A percentile compares a stretch with the other conserved stretches of the same genome.
Evolutionary conservation across 2,329 filamentous ascomycete species (phyloP).

Genomic region (Volutella citrinella): DNA sequence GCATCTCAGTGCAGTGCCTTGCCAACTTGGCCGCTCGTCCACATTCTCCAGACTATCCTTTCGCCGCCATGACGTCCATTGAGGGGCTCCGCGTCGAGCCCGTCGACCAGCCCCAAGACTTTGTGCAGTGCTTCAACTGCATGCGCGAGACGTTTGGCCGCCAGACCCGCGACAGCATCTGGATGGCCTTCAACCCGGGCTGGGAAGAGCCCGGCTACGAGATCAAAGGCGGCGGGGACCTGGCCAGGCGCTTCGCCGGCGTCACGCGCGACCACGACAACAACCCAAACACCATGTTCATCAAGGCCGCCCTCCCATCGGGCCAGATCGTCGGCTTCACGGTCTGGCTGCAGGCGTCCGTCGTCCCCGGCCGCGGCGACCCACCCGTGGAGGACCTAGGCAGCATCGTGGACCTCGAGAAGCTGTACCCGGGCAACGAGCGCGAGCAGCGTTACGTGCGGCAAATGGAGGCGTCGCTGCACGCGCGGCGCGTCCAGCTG

Average conservation of each 20-base stretch:
- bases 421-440: slow-evolving; percentile 41
- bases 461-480: slow-evolving; percentile 44
- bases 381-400: slow-evolving; percentile 31
- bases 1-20: too few relatives aligned
- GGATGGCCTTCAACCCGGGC: slow-evolving; percentile 48
- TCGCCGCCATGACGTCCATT: too few relatives aligned
- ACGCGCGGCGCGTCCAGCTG: slow-evolving; percentile 39
- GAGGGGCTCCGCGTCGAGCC: slow-evolving; percentile 27
- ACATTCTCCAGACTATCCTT: too few relatives aligned
- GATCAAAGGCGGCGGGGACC: slow-evolving; percentile 30
- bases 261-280: slow-evolving; percentile 40
- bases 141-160: slow-evolving; percentile 41
- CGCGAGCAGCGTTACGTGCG: slow-evolving; percentile 42
- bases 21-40: too few relatives aligned
- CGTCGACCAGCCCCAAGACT: slow-evolving; percentile 26
- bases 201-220: slow-evolving; percentile 51
- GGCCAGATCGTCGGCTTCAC: slow-evolving; percentile 48
- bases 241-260: slow-evolving; percentile 39
- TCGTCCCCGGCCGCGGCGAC: slow-evolving; percentile 46
- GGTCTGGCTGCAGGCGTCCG: slow-evolving; percentile 53
- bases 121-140: slow-evolving; percentile 23
- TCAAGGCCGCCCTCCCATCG: slow-evolving; percentile 49
- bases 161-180: slow-evolving; percentile 50
- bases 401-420: slow-evolving; percentile 28
- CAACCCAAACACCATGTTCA: slow-evolving; percentile 47